These are phyloP conservation scores for Hydnomerulius pinastri DNA, from an alignment of 768 basidiomycete genomes.

Conservation along the genomic window DNA sequence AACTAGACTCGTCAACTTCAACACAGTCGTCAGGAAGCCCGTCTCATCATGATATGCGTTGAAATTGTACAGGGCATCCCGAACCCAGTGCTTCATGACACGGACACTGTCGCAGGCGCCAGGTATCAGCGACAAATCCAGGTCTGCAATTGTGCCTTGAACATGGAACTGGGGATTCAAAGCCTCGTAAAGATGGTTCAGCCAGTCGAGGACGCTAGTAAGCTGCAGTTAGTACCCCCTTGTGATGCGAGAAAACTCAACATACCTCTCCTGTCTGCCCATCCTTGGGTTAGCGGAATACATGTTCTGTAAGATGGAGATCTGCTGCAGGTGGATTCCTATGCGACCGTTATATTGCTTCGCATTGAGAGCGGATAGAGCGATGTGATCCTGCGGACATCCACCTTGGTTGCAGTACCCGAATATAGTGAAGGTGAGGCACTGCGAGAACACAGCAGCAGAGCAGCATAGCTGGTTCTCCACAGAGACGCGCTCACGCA, in stretches of 20 bases:
- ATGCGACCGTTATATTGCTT: conserved; percentile 45
- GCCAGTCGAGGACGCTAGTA: conserved; percentile 33
- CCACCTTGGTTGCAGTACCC: conserved; percentile 30
- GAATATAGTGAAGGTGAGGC: conserved; percentile 37
- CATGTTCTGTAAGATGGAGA: conserved; percentile 44
- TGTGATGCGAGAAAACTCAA: not conserved
- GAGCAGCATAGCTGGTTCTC: conserved; percentile 36
- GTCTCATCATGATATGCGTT: conserved; percentile 7
- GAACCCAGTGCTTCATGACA: conserved; percentile 48
- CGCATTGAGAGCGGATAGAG: conserved; percentile 21
- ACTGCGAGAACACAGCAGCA: conserved; percentile 39
- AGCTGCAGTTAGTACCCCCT: not conserved
- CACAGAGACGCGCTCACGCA: conserved; percentile 29
- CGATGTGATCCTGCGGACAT: conserved; percentile 40
- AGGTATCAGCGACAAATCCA: conserved; percentile 40
- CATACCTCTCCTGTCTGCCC: conserved; percentile 7
- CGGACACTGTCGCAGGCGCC: conserved; percentile 38
- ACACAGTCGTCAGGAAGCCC: conserved; percentile 42
- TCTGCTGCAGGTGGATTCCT: conserved; percentile 49
- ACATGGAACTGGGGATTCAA: conserved; percentile 47
- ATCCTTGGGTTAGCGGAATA: conserved; percentile 15
- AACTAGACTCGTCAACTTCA: conserved; percentile 39
- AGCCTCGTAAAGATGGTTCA: conserved; percentile 48
- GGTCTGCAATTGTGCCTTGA: conserved; percentile 44
- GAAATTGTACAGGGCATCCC: conserved; percentile 39